Base-by-base conservation (phyloP, 371 early-diverging fungal species). In the Actinomortierella wolfii region DNA sequence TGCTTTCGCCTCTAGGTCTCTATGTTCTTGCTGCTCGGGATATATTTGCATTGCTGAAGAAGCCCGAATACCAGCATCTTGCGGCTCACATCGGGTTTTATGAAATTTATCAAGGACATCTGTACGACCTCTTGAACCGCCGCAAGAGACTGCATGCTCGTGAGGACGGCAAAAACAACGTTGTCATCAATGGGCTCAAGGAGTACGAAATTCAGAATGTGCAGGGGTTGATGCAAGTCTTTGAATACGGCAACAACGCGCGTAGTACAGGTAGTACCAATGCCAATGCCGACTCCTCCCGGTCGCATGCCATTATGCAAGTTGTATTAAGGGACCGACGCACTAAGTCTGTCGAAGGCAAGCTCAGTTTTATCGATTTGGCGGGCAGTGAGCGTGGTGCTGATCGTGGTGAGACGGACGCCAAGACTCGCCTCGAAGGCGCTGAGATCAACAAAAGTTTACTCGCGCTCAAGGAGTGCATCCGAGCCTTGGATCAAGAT, bases 361-460 rank as follows among this genome's bases (percentile, higher is more conserved):
- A 97, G 71, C 82, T 98, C 23, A 94, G 92, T 76, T 98, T 99
- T 76, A 97, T 99, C 55, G 99, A 99, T 83, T 79, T 99, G 58
- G 99, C 99, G 9, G 99, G 99, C 18, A 96, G 94, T 78, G 99
- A 99, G 79, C 89, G 99, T 54, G 99, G 99, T 18, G 94, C 95
- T 3, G 99, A 99, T 76, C 86, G 99, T 57, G 98, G 97, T 11
- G 95, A 95, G 29, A 85, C 94, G 0, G 90, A 95, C 76, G 81
- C 86, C 44, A 89, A 94, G 68, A 97, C 97, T 52, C 89, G 92
- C 63, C 93, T 94, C 94, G 99, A 99, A 75, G 98, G 98, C 11
- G 92, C 97, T 2, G 98, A 97, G 78, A 99, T 99, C 81, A 99
- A 99, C 84, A 98, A 97, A 83, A 94, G 95, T 66, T 81, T 99